Percentiles rank a stretch among this genome's conserved stretches.
These are phyloP conservation scores for Pseudogymnoascus sp. DNA, from an alignment of 2,329 filamentous ascomycete species.

Conservation along the genomic window DNA sequence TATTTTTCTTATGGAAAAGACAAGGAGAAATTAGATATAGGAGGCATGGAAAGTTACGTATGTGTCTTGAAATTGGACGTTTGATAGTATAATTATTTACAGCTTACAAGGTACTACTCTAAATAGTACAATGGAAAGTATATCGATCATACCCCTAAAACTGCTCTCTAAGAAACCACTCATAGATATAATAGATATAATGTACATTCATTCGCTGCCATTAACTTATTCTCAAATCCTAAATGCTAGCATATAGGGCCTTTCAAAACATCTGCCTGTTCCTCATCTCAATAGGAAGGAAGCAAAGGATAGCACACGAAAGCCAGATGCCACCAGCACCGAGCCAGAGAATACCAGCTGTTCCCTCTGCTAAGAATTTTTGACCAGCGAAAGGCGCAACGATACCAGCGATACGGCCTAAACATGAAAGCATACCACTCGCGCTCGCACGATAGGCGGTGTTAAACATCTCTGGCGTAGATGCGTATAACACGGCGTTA, in stretches of 20 bases:
- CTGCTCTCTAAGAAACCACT: not conserved
- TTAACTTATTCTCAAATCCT: not conserved
- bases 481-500: constrained; percentile 21
- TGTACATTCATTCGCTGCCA: not conserved
- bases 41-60: not conserved
- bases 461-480: constrained; percentile 20
- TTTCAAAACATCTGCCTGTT: constrained; percentile 1
- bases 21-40: not conserved
- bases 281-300: constrained; percentile 8
- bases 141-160: not conserved
- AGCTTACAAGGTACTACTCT: not conserved
- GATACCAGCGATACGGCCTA: constrained; percentile 7
- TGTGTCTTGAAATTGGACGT: not conserved
- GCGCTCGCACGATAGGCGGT: constrained; percentile 1
- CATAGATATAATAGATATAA: not conserved
- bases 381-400: constrained; percentile 8
- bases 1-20: not conserved
- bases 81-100: not conserved
- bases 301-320: not conserved
- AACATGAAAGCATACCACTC: constrained; percentile 5
- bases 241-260: not conserved
- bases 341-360: constrained; percentile 5
- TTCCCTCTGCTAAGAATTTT: not conserved
- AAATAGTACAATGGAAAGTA: not conserved
- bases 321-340: constrained; percentile 9